Percentiles rank a stretch among this genome's conserved stretches.
Conservation (phyloP, 2,329 filamentous ascomycete species). For the Fusarium sp. region DNA sequence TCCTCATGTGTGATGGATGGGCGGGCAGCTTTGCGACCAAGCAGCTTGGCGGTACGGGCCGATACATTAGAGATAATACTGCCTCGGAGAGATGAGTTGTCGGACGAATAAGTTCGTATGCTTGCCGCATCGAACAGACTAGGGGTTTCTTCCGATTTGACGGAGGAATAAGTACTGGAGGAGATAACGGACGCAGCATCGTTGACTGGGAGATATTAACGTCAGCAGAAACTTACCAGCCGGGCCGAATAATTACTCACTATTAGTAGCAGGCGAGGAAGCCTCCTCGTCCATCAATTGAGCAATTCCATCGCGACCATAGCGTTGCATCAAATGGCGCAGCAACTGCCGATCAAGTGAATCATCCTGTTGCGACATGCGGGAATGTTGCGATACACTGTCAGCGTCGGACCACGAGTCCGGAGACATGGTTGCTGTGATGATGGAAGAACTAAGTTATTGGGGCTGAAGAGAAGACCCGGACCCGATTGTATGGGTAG, state of each 20-base stretch:
- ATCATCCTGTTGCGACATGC: constrained; percentile 45
- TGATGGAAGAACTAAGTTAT: constrained; percentile 26
- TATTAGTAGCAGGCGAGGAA: constrained; percentile 42
- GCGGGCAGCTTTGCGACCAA: constrained; percentile 48
- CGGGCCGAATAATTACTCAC: constrained; percentile 45
- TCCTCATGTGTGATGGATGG: constrained; percentile 45
- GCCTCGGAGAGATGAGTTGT: constrained; percentile 55
- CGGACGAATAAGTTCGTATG: constrained; percentile 56
- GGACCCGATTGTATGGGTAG: constrained; percentile 28
- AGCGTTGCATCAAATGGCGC: constrained; percentile 52
- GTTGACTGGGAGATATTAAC: constrained; percentile 37
- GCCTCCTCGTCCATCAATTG: constrained; percentile 52
- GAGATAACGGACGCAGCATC: constrained; percentile 54
- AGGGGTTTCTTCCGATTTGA: constrained; percentile 53
- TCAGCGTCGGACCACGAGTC: constrained; percentile 51
- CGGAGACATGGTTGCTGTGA: constrained; percentile 46
- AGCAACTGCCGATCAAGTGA: constrained; percentile 53
- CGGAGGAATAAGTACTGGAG: constrained; percentile 52
- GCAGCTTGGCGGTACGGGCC: constrained; percentile 52
- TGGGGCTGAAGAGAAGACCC: constrained; percentile 26
- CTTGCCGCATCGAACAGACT: constrained; percentile 55
- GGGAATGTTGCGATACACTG: constrained; percentile 48
- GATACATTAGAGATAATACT: constrained; percentile 58
- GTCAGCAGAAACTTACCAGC: constrained; percentile 14
- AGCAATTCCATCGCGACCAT: constrained; percentile 51